A percentile compares a stretch with the other conserved stretches of the same genome.
These are phyloP conservation scores for Neurospora sp. DNA, from an alignment of 495 filamentous ascomycete species.

Conservation along the genomic window DNA sequence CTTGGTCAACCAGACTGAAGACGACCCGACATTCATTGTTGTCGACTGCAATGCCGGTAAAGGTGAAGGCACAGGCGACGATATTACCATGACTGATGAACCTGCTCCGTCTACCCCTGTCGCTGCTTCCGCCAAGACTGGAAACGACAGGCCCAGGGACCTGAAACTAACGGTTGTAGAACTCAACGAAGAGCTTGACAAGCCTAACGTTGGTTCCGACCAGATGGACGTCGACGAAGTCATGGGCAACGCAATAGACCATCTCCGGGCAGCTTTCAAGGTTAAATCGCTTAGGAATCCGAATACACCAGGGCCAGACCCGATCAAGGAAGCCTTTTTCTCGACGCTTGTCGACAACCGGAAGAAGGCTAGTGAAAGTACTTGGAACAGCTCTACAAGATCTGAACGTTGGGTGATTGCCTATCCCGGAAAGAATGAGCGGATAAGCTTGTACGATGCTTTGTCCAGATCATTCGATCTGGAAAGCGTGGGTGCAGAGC, in stretches of 20 bases:
- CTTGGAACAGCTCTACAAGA: slow-evolving; percentile 21
- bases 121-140: not conserved
- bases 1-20: slow-evolving; percentile 29
- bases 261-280: slow-evolving; percentile 79
- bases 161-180: slow-evolving; percentile 28
- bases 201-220: slow-evolving; percentile 35
- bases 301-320: slow-evolving; percentile 43
- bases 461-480: slow-evolving; percentile 77
- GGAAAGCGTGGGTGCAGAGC: slow-evolving; percentile 54
- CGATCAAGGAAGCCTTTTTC: slow-evolving; percentile 55
- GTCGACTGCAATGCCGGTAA: slow-evolving; percentile 5
- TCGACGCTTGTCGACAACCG: slow-evolving; percentile 36
- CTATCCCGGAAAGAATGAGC: slow-evolving; percentile 21
- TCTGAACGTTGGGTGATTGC: slow-evolving; percentile 22
- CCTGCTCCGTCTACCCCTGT: not conserved
- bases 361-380: slow-evolving; percentile 23
- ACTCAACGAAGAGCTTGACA: slow-evolving; percentile 31
- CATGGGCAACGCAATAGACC: slow-evolving; percentile 81
- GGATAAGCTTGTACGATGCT: slow-evolving; percentile 65
- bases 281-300: slow-evolving; percentile 32
- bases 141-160: slow-evolving; percentile 12
- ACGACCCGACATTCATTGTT: slow-evolving; percentile 8
- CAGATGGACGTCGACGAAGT: slow-evolving; percentile 94
- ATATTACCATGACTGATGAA: slow-evolving; percentile 12
- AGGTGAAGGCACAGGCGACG: not conserved